Conservation (phyloP, 495 filamentous ascomycete genomes). For the Sordaria brevicollis region DNA sequence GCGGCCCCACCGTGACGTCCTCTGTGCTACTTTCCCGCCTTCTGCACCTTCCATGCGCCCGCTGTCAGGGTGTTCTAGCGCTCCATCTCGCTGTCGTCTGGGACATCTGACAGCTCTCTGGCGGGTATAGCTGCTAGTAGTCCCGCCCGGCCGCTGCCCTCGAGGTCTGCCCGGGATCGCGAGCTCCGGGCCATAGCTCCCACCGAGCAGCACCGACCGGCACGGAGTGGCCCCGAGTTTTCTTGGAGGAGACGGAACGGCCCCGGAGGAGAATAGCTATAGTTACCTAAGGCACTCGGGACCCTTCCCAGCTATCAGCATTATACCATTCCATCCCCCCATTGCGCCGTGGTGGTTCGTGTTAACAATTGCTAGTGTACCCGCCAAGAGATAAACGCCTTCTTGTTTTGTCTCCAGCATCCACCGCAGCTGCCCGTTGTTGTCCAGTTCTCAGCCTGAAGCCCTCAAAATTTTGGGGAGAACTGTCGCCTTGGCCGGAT, state of each 20-base stretch:
- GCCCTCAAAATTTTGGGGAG: neutral
- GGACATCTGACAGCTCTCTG: neutral
- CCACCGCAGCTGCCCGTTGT: neutral
- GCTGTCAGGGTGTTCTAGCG: neutral
- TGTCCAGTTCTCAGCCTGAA: neutral
- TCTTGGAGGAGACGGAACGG: neutral
- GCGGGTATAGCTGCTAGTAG: neutral
- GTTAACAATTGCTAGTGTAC: neutral
- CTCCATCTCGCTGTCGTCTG: neutral
- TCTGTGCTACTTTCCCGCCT: neutral
- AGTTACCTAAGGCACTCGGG: neutral
- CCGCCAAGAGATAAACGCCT: neutral
- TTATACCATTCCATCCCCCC: neutral
- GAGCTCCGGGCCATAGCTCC: neutral
- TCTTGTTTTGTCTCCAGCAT: neutral
- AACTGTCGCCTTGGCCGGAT: neutral
- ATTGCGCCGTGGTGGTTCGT: neutral
- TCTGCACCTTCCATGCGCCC: neutral
- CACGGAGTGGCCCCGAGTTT: neutral
- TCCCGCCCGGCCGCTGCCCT: no score
- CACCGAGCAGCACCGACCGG: neutral
- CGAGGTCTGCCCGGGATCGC: no score
- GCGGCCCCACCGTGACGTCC: neutral
- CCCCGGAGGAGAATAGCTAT: neutral
- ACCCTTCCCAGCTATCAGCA: neutral